Evolutionary conservation across 345 rosid species (phyloP).

Genomic region (Moricandia arvensis): DNA sequence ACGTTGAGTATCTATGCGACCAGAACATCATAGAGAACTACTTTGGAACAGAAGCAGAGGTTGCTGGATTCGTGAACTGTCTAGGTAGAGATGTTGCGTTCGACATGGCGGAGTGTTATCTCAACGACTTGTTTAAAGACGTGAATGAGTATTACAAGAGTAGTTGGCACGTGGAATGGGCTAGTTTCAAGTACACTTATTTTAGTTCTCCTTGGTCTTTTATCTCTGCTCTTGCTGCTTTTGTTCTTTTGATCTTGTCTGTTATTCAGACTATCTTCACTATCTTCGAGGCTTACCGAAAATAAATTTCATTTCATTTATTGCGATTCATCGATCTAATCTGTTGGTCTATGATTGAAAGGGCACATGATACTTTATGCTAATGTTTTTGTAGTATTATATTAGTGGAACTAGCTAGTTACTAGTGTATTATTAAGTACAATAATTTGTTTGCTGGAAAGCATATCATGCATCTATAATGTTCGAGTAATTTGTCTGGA

Average conservation of each 20-base stretch:
- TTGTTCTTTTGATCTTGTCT: conserved; percentile 58
- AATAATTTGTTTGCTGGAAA: conserved; percentile 8
- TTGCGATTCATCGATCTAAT: not conserved
- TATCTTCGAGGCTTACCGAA: conserved; percentile 22
- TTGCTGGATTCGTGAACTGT: conserved; percentile 54
- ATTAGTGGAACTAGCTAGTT: not conserved
- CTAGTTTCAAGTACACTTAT: conserved; percentile 64
- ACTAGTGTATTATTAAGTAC: not conserved
- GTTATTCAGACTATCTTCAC: conserved; percentile 55
- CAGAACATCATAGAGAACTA: conserved; percentile 60
- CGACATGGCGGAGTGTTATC: conserved; percentile 54
- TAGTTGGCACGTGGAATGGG: conserved; percentile 60
- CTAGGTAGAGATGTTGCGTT: conserved; percentile 77
- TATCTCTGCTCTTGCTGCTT: conserved; percentile 68
- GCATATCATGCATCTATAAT: not conserved
- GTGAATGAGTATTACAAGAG: conserved; percentile 57
- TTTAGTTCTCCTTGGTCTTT: conserved; percentile 85
- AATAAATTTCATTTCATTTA: not conserved
- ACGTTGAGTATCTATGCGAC: conserved; percentile 66
- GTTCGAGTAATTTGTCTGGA: not conserved
- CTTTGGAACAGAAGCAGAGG: conserved; percentile 66
- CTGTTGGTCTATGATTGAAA: not conserved
- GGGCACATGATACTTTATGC: not conserved
- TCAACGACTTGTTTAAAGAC: conserved; percentile 47
- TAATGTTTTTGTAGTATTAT: not conserved